These are phyloP conservation scores for Cyberlindnera mycetangii DNA, from an alignment of 805 yeast genomes.

Conservation along the genomic window DNA sequence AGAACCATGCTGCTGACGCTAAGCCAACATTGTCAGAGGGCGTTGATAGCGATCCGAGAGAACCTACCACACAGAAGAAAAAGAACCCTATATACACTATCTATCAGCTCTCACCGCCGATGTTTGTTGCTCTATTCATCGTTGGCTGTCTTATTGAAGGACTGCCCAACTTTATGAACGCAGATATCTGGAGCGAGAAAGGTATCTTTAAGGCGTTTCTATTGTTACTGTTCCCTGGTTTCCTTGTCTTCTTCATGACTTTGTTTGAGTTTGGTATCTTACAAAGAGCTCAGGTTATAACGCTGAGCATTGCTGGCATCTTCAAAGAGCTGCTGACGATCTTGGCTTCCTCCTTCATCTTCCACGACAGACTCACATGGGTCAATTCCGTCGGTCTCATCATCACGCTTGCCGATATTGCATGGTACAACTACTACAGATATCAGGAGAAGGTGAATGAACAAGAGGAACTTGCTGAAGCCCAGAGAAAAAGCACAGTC, in stretches of 20 bases:
- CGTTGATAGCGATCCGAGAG: not conserved
- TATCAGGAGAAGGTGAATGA: conserved; percentile 27
- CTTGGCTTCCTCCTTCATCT: conserved; percentile 58
- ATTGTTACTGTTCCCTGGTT: conserved; percentile 74
- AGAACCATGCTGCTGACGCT: conserved; percentile 39
- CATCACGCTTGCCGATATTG: conserved; percentile 73
- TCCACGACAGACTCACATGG: conserved; percentile 67
- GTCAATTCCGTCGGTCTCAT: conserved; percentile 72
- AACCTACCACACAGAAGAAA: conserved; percentile 16
- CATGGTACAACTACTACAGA: conserved; percentile 77
- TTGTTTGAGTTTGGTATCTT: conserved; percentile 81
- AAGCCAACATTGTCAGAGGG: conserved; percentile 1
- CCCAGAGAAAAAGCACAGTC: conserved; percentile 1
- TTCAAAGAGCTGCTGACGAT: conserved; percentile 90
- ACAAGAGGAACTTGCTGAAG: conserved; percentile 7
- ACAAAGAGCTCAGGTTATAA: conserved; percentile 77
- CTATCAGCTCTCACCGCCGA: conserved; percentile 78
- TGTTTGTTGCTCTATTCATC: conserved; percentile 60
- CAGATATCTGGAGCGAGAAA: conserved; percentile 63
- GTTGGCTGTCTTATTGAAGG: conserved; percentile 75
- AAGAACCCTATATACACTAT: conserved; percentile 83
- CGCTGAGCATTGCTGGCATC: conserved; percentile 87
- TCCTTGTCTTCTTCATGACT: conserved; percentile 87
- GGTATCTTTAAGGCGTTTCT: conserved; percentile 55
- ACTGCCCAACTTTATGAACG: conserved; percentile 43